Base-by-base conservation (phyloP, 2,329 filamentous ascomycete genomes). In the Phialemoniopsis sp. region DNA sequence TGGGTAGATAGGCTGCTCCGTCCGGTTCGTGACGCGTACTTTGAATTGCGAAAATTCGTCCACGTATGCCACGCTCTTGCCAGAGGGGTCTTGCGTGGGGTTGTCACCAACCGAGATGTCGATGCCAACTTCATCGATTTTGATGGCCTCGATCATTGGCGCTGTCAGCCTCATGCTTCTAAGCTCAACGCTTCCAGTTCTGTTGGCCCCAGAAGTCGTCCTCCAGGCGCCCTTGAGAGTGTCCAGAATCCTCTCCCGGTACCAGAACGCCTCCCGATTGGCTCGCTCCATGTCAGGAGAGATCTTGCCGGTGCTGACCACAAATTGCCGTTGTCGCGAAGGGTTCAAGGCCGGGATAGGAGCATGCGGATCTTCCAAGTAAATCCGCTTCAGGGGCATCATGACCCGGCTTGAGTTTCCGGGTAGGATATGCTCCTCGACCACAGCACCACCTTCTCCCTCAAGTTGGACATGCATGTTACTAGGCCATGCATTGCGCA, bases 401-500 rank as follows among this genome's bases (percentile, higher is more conserved):
- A 91, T 76, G 28, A 95, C 68, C 2, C 90, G 81, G 36, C 78
- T 84, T 1, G 86, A 85, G 55, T 84, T 80, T 8, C 81, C 82
- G 0, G 81, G 81, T 10, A 84, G 63, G 30, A 86, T 78, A 36
- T 68, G 66, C 44, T 81, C 77, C 35, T 77, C 66, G 2, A 78
- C 65, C 3, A 54, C 50, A 38, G 73, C 60, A 19, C 66, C 68
- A 31, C 74, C 69, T 34, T 75, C 67, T 12, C 68, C 68, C 37
- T 76, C 64, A 31, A 95, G 61, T 19, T 73, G 75, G 4, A 93
- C 73, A 7, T 76, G 70, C 53, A 96, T 78, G 36, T 84, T 82
- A 53, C 80, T 87, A 3, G 89, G 89, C 90, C 90, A 96, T 1
- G 86, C 82, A 55, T 97, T 97, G 40, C 89, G 82, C 19, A 96